Evolutionary conservation across 2,329 filamentous ascomycete species (phyloP).

Genomic region (Ophiostoma fasciatum): DNA sequence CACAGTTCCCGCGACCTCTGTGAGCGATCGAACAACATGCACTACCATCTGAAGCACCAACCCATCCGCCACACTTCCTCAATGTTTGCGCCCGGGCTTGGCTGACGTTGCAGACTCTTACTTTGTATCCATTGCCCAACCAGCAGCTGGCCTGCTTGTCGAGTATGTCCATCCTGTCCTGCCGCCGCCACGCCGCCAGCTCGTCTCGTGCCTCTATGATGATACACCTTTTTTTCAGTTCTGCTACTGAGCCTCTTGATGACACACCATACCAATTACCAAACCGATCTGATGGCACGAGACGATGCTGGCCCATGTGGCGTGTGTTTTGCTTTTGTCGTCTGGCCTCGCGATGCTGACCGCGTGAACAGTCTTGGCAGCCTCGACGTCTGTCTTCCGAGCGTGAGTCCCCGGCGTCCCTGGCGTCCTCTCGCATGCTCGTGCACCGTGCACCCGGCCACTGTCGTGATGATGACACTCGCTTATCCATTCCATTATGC

Average conservation of each 20-base stretch:
- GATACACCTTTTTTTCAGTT: slow-evolving; percentile 52
- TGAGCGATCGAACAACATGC: slow-evolving; percentile 55
- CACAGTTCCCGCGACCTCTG: slow-evolving; percentile 46
- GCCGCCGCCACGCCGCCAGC: background rate
- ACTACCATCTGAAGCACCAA: slow-evolving; percentile 55
- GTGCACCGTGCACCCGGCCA: no score
- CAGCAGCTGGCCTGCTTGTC: background rate
- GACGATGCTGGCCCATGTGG: slow-evolving; percentile 5
- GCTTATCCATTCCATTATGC: slow-evolving; percentile 67
- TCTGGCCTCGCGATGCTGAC: background rate
- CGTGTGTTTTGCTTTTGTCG: slow-evolving; percentile 5
- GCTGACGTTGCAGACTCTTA: background rate
- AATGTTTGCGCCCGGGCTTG: background rate
- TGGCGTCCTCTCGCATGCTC: no score
- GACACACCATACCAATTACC: slow-evolving; percentile 44
- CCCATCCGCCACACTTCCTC: background rate
- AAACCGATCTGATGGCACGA: slow-evolving; percentile 26
- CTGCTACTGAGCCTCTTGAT: slow-evolving; percentile 60
- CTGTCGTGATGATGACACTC: slow-evolving; percentile 44
- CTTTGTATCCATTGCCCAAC: no score
- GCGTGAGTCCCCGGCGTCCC: no score
- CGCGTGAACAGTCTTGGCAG: background rate
- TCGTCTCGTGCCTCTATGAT: slow-evolving; percentile 38
- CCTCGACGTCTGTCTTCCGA: slow-evolving; percentile 5
- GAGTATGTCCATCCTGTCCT: slow-evolving; percentile 1